Base-by-base conservation (phyloP, 495 filamentous ascomycete genomes). In the Xylaria grammica region DNA sequence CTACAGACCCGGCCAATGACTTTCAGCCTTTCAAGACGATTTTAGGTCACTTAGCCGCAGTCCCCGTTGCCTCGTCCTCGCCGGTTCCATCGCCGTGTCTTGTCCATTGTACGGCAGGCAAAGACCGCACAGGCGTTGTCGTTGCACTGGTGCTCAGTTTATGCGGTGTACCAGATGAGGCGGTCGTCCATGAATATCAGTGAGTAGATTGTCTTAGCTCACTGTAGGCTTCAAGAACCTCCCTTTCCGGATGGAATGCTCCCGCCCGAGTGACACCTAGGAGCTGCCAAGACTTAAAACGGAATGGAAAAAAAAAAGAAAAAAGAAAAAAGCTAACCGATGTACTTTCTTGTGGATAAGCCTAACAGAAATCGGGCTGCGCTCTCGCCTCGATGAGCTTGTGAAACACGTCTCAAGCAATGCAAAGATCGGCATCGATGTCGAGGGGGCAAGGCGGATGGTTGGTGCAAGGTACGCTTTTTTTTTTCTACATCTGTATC, bases 41-140 rank as follows among this genome's bases (percentile, higher is more conserved):
- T 40, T 59, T 80, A 40, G 70, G 74, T 17, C 75, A 84, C 32
- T 67, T 85, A 0, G 72, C 79, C 30, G 66, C 71, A 20, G 65
- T 69, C 6, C 73, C 76, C 32, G 54, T 65, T 11, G 42, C 55
- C 7, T 65, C 76, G 7, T 52, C 72, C n/a, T 59, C 69, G 60
- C 65, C 60, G 38, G 30, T 72, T 63, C 66, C 75, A 15, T 51
- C 63, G 27, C 75, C 34, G 46, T 66, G 61, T 63, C 75, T 67
- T 36, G 67, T 62, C 50, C 70, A 62, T 75, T 91, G 89, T 70
- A 84, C 84, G 15, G 84, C 82, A 17, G 86, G 86, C 0, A 89
- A 89, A 68, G 86, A 88, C 72, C 77, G 88, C 45, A 91, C 89
- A 1, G 89, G 89, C 11, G 78, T 90, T 2, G 70, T 90, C 45